Evolutionary conservation across 352 stramenopile genomes (phyloP), one percentile per base, ranked within the genome.

Genomic region (Pelagophyceae sp.): DNA sequence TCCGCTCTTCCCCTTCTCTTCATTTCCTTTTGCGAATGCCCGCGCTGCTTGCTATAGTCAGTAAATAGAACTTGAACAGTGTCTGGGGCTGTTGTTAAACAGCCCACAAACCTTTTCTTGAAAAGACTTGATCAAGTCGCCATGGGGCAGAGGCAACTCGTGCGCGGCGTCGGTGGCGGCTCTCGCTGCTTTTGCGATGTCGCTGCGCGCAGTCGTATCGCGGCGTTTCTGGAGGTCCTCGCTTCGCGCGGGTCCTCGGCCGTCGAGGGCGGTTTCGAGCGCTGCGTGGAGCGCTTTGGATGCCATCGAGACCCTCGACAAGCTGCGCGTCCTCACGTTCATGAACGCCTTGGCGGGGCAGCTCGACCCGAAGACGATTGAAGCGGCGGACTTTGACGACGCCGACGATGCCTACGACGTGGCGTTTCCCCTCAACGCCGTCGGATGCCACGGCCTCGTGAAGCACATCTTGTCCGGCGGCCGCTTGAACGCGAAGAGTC

Each of bases 261-360:
- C 11, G 45, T 11, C 11, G 45, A 11, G 45, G 45, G 11, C 11
- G 45, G 45, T 54, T 11, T 67, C 58, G 58, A 50, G 3, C 6
- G 64, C 64, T 3, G 64, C 64, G 64, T 72, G 31, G 35, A 31
- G 3, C 29, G 67, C 67, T 33, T 23, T 74, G 35, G 67, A 74
- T 37, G 33, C 2, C 67, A 58, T 58, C 67, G 67, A 74, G 37
- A 58, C 67, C 15, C 1, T 37, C 15, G 67, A 74, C 35, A 33
- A 37, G 17, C 2, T 74, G 38, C 33, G 67, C 20, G 35, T 74
- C 1, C 35, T 37, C 17, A n/a, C 0, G 3, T 37, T 74, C 35
- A 19, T 74, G 35, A 31, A 33, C 6, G 61, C 29, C 25, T 15
- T 71, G 11, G 33, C 3, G 31, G 15, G 11, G 60, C 11, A 5